These are phyloP conservation scores for Pythium pyrilobum DNA, from an alignment of 352 stramenopile species.

Conservation along the genomic window DNA sequence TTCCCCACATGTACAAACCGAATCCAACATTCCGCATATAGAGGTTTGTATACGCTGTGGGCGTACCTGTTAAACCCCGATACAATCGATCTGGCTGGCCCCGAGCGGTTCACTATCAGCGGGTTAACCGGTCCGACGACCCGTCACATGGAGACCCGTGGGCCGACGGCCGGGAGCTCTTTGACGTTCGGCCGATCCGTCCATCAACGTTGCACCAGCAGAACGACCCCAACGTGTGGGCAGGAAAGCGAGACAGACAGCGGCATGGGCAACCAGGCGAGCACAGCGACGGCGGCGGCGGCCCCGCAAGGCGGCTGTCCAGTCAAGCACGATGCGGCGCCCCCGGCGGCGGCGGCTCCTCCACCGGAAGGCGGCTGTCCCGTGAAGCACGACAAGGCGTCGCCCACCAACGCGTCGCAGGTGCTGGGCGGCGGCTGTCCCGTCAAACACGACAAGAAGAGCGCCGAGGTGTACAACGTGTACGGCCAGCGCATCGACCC, in stretches of 20 bases:
- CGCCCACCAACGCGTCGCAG: background rate
- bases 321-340: slow-evolving; percentile 35
- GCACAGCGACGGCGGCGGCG: slow-evolving; percentile 22
- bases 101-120: slow-evolving; percentile 1
- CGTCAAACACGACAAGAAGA: slow-evolving; percentile 52
- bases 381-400: slow-evolving; percentile 33
- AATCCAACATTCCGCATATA: slow-evolving; percentile 11
- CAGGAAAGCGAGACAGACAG: background rate
- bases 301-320: slow-evolving; percentile 38
- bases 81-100: slow-evolving; percentile 1
- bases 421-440: slow-evolving; percentile 46
- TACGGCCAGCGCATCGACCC: slow-evolving; percentile 96
- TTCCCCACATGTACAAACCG: slow-evolving; percentile 5
- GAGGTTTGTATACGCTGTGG: slow-evolving; percentile 15
- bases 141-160: slow-evolving; percentile 13
- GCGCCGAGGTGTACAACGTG: slow-evolving; percentile 93
- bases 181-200: slow-evolving; percentile 3
- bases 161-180: slow-evolving; percentile 2
- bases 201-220: slow-evolving; percentile 13
- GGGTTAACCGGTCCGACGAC: slow-evolving; percentile 15
- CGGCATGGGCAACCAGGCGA: slow-evolving; percentile 67
- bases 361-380: slow-evolving; percentile 42
- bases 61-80: background rate
- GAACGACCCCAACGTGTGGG: slow-evolving; percentile 12
- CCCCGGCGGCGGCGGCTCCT: slow-evolving; percentile 18